Base-by-base conservation (phyloP, 2,329 filamentous ascomycete species). In the Nigrospora oryzae region DNA sequence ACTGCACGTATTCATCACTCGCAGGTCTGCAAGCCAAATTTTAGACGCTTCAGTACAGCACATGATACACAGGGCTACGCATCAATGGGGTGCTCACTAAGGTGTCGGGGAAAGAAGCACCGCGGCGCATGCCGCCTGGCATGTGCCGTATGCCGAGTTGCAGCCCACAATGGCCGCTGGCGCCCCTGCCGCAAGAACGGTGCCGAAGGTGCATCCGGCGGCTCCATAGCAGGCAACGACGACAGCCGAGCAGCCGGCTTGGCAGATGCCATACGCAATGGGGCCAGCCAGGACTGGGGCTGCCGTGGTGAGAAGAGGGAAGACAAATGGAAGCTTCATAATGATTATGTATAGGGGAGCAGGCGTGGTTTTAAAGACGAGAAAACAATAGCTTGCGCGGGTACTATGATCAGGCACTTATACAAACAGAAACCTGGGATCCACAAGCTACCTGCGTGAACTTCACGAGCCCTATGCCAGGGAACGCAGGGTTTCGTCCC, bases 151-250 rank as follows among this genome's bases (percentile, higher is more conserved):
- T 0, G 67, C 63, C 2, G 54, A 1, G 47, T 76, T 74, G 46
- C 72, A 77, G 0, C 55, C 64, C 2, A 70, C 1, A 8, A 74
- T 58, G 0, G 63, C 52, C 0, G 67, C 60, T 0, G 70, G 66
- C 3, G 69, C 67, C 1, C 59, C 54, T 0, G 59, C 57, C 14
- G 31, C 39, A 15, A n/a, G 23, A 15, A 41, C 30, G 13, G 64
- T 63, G 1, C 68, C 68, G 59, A 60, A 74, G 2, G 64, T 64
- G 37, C 53, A 59, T 6, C 39, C 28, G 12, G 31, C 39, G 11
- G 28, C 39, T 11, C 7, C n/a, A 41, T 74, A 75, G 48, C 70
- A 75, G 0, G 70, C 67, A 51, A 64, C 65, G 0, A 70, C 70
- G 0, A 74, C 53, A 0, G 48, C 49, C 0, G 70, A 53, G 32